A percentile compares a stretch with the other conserved stretches of the same genome.
These are phyloP conservation scores for Boletus coccyginus DNA, from an alignment of 768 basidiomycete species.

Conservation along the genomic window DNA sequence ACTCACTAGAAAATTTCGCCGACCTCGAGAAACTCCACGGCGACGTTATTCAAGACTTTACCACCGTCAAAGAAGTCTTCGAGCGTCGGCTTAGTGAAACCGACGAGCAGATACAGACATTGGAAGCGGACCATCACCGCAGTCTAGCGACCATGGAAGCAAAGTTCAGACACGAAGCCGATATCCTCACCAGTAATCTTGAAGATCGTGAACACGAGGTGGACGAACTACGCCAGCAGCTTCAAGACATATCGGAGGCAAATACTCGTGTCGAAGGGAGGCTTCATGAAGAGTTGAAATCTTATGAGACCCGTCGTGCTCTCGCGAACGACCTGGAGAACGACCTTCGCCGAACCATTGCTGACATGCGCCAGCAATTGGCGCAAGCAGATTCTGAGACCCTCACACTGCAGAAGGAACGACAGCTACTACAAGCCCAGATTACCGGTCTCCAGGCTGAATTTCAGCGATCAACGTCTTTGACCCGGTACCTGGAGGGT, in stretches of 20 bases:
- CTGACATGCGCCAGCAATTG: conserved; percentile 38
- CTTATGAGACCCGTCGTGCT: conserved; percentile 26
- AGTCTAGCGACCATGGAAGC: conserved; percentile 28
- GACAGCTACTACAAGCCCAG: conserved; percentile 48
- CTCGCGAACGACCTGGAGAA: conserved; percentile 34
- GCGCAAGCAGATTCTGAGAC: conserved; percentile 38
- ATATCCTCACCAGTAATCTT: conserved; percentile 37
- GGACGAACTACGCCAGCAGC: conserved; percentile 33
- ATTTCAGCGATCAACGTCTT: conserved; percentile 58
- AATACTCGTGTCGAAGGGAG: conserved; percentile 33
- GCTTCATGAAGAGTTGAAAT: conserved; percentile 22
- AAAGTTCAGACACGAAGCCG: conserved; percentile 32
- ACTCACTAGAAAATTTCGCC: conserved; percentile 21
- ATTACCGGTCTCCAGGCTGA: conserved; percentile 63
- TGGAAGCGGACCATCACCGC: conserved; percentile 27
- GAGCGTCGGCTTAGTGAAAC: conserved; percentile 28
- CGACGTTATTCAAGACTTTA: conserved; percentile 24
- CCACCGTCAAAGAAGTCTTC: conserved; percentile 26
- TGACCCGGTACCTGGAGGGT: conserved; percentile 60
- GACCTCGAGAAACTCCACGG: conserved; percentile 27
- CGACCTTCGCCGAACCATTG: conserved; percentile 37
- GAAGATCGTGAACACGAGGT: conserved; percentile 37
- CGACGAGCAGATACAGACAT: conserved; percentile 18
- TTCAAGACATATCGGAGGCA: conserved; percentile 38
- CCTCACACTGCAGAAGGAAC: conserved; percentile 48